Evolutionary conservation across 1,284 basidiomycete genomes (phyloP).

Genomic region (Naganishia cerealis): DNA sequence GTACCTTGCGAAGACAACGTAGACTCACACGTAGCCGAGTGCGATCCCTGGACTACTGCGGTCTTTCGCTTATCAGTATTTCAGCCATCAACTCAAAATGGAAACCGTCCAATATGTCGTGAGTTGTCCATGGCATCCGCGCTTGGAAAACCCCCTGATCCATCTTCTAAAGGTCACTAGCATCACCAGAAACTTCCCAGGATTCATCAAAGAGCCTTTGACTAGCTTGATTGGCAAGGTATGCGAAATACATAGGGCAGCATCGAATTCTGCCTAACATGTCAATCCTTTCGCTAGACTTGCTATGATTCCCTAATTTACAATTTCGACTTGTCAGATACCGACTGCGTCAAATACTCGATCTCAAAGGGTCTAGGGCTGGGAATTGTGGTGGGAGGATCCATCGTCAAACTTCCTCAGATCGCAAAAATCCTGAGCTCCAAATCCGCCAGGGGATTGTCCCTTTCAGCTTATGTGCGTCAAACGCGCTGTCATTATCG

Average conservation of each 20-base stretch:
- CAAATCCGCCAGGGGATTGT: slow-evolving; percentile 77
- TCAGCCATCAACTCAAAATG: slow-evolving; percentile 1
- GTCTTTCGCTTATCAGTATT: not conserved
- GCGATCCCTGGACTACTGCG: not conserved
- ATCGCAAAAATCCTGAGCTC: slow-evolving; percentile 60
- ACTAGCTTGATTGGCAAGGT: slow-evolving; percentile 79
- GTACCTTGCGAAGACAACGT: no score
- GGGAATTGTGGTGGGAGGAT: slow-evolving; percentile 87
- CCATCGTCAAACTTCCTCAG: slow-evolving; percentile 91
- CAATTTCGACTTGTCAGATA: slow-evolving; percentile 79
- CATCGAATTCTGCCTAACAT: slow-evolving; percentile 24
- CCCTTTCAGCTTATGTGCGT: slow-evolving; percentile 69
- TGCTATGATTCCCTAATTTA: slow-evolving; percentile 89
- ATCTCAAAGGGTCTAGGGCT: slow-evolving; percentile 89
- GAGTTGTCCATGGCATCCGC: not conserved
- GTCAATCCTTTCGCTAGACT: slow-evolving; percentile 59
- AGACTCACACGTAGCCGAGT: not conserved
- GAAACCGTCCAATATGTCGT: slow-evolving; percentile 19
- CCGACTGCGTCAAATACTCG: slow-evolving; percentile 83
- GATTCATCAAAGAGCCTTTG: slow-evolving; percentile 76
- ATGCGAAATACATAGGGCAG: slow-evolving; percentile 37
- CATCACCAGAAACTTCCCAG: slow-evolving; percentile 65
- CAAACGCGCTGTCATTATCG: not conserved
- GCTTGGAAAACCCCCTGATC: not conserved
- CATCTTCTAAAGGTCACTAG: slow-evolving; percentile 42